Evolutionary conservation across 139 green algal species (phyloP).

Genomic region (Chlamydomonas incerta): DNA sequence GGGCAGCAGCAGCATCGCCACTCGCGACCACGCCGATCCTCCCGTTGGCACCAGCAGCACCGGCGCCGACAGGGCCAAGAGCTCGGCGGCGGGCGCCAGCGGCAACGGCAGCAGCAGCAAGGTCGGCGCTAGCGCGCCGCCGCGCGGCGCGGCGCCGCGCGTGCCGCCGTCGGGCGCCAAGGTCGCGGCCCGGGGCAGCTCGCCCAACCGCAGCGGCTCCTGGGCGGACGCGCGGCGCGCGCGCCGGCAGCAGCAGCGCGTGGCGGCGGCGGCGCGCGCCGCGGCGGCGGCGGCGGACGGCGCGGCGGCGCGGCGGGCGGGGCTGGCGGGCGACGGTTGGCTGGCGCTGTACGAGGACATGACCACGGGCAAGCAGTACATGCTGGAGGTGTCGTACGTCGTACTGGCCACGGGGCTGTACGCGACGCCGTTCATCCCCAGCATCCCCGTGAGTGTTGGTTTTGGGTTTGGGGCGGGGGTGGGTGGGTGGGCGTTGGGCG

Average conservation of each 20-base stretch:
- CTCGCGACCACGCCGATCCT: too few relatives aligned
- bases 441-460: slow-evolving; percentile 2
- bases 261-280: neutral
- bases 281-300: neutral
- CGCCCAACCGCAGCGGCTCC: neutral
- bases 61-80: too few relatives aligned
- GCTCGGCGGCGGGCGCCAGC: neutral
- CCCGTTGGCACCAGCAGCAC: too few relatives aligned
- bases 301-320: neutral
- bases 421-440: slow-evolving; percentile 41
- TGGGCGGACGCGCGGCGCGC: neutral
- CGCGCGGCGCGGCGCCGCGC: neutral
- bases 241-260: neutral
- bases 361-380: slow-evolving; percentile 20
- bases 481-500: too few relatives aligned
- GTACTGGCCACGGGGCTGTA: slow-evolving; percentile 42
- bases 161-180: neutral
- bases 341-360: slow-evolving; percentile 33
- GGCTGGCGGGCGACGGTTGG: neutral
- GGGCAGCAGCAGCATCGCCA: too few relatives aligned
- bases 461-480: too few relatives aligned
- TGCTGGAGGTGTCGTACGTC: slow-evolving; percentile 12
- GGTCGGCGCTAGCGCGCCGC: neutral
- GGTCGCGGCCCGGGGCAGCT: too few relatives aligned
- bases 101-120: neutral